These are phyloP conservation scores for Thelonectria discophora DNA, from an alignment of 2,329 filamentous ascomycete species.

Conservation along the genomic window DNA sequence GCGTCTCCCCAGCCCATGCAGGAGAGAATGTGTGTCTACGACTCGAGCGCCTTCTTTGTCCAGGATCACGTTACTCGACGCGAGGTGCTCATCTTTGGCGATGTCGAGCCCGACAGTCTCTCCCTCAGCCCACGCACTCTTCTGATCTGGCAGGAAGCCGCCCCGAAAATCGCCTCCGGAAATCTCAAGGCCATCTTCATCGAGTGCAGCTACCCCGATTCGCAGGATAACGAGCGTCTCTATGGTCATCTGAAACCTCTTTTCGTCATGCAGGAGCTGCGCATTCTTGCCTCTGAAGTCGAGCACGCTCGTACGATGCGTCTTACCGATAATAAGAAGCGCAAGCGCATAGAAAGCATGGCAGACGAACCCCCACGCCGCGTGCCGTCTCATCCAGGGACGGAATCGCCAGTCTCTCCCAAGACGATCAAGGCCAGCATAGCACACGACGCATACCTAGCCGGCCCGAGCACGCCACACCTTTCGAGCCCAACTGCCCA, in stretches of 20 bases:
- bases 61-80: conserved; percentile 73
- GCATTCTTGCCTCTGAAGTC: conserved; percentile 75
- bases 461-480: conserved; percentile 51
- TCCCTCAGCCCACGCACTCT: conserved; percentile 83
- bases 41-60: conserved; percentile 94
- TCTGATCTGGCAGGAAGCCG: conserved; percentile 88
- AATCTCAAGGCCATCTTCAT: conserved; percentile 86
- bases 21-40: conserved; percentile 73
- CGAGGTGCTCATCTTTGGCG: conserved; percentile 93
- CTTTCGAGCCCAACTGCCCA: conserved; percentile 59
- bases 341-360: conserved; percentile 64
- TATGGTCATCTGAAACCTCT: conserved; percentile 90
- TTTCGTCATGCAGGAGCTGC: conserved; percentile 83
- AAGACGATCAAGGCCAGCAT: conserved; percentile 52
- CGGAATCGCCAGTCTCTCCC: conserved; percentile 62
- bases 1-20: conserved; percentile 44
- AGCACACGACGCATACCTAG: conserved; percentile 26
- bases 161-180: conserved; percentile 80
- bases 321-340: conserved; percentile 62
- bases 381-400: conserved; percentile 33
- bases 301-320: conserved; percentile 55
- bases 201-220: conserved; percentile 92
- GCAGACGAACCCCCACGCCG: conserved; percentile 37
- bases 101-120: conserved; percentile 91
- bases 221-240: conserved; percentile 77